Conservation (phyloP, 2,329 filamentous ascomycete genomes). For the Alternaria arbusti region DNA sequence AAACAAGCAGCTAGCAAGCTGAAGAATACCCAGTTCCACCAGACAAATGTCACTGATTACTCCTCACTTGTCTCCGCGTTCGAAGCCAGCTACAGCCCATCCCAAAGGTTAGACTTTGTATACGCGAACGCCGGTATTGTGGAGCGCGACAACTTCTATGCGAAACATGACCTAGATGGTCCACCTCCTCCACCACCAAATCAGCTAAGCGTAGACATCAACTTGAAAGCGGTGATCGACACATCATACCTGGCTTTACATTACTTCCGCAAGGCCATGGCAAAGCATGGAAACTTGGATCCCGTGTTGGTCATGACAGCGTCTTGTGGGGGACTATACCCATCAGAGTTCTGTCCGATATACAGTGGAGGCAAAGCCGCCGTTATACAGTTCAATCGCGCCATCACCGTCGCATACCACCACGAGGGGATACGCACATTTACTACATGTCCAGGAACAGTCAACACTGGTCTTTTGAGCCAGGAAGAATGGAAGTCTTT, state of each 20-base stretch:
- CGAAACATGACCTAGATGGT: slow-evolving; percentile 35
- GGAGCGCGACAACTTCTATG: slow-evolving; percentile 52
- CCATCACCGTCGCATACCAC: slow-evolving; percentile 45
- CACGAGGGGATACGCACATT: slow-evolving; percentile 50
- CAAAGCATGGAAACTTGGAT: slow-evolving; percentile 23
- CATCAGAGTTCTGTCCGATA: slow-evolving; percentile 41
- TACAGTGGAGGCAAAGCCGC: slow-evolving; percentile 42
- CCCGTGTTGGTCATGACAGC: slow-evolving; percentile 47
- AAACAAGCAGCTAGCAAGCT: slow-evolving; percentile 34
- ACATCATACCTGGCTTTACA: slow-evolving; percentile 52
- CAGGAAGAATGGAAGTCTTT: slow-evolving; percentile 44
- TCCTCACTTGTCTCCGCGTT: slow-evolving; percentile 44
- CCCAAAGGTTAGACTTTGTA: slow-evolving; percentile 54
- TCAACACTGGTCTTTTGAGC: slow-evolving; percentile 46
- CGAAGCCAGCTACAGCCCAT: slow-evolving; percentile 45
- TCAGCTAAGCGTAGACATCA: slow-evolving; percentile 46
- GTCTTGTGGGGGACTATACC: slow-evolving; percentile 49
- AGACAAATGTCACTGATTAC: slow-evolving; percentile 50
- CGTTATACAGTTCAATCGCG: slow-evolving; percentile 50
- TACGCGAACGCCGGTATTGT: slow-evolving; percentile 58
- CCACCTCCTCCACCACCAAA: slow-evolving; percentile 38
- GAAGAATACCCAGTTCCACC: slow-evolving; percentile 47
- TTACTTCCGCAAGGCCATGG: slow-evolving; percentile 45
- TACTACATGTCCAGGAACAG: slow-evolving; percentile 48
- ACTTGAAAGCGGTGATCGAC: slow-evolving; percentile 48